Base-by-base conservation (phyloP, 352 stramenopile genomes). In the Plasmopara muralis region DNA sequence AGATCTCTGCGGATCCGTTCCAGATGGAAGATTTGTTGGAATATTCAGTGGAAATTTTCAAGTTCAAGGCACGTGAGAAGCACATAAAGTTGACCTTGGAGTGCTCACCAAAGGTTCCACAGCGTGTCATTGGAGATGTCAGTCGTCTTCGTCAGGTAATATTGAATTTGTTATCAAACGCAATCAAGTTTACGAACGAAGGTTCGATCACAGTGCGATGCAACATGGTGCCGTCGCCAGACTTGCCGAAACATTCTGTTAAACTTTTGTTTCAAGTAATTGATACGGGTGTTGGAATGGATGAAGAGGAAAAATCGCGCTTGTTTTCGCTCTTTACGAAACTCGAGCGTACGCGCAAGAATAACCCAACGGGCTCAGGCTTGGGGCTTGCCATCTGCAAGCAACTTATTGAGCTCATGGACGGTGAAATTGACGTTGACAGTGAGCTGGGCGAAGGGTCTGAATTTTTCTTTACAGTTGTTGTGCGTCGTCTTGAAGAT, bases 41-140 rank as follows among this genome's bases (percentile, higher is more conserved):
- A 37, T 84, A 89, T 50, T 82, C 79, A 16, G 71, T 84, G 34
- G 85, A 96, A 41, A 83, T 87, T 45, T 92, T 96, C 63, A 74
- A 84, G 52, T 86, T 85, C 44, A 83, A 90, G 33, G 72, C 79
- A 25, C 72, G 76, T 9, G 78, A 89, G 51, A 89, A 88, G 46
- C 71, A 86, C 56, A 83, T 97, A 9, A 87, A 80, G 41, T 75
- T 97, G 47, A 75, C 71, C 47, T 59, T 85, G 25, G 57, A 86
- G 38, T 76, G 67, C 42, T 74, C 68, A 12, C 59, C 65, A 12
- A 67, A 72, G n/a, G 66, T 89, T 9, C 74, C 77, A 4, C 71
- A 77, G 60, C 67, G 62, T 20, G 59, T 81, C 10, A 68, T 81
- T 47, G 78, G 83, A 18, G 80, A 90, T 35, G 72, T 85, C 1